These are phyloP conservation scores for Populus tremula DNA, from an alignment of 345 rosid species.

Conservation along the genomic window DNA sequence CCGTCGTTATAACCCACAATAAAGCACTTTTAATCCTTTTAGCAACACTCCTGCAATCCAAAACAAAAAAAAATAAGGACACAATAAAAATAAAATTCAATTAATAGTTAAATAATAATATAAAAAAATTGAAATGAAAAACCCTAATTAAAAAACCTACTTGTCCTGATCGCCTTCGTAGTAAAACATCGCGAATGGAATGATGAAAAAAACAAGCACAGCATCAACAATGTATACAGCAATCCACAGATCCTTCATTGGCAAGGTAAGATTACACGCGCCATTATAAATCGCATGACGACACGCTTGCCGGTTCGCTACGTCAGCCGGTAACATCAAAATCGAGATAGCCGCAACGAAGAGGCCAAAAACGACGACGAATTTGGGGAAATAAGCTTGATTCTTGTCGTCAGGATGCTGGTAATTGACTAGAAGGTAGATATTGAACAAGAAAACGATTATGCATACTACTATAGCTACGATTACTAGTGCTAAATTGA, in stretches of 20 bases:
- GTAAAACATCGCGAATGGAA: conserved; percentile 97
- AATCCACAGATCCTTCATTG: conserved; percentile 98
- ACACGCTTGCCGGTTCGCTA: conserved; percentile 98
- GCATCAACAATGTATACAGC: conserved; percentile 81
- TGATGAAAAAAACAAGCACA: conserved; percentile 83
- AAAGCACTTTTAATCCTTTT: conserved; percentile 82
- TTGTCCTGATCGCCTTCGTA: conserved; percentile 99
- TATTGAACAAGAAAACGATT: conserved; percentile 79
- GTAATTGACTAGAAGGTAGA: conserved; percentile 92
- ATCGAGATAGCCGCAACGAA: conserved; percentile 85
- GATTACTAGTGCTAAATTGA: conserved; percentile 96
- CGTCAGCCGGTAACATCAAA: conserved; percentile 97
- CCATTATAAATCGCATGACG: conserved; percentile 87
- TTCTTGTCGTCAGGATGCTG: conserved; percentile 99
- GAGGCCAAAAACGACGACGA: conserved; percentile 92
- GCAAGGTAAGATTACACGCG: conserved; percentile 86
- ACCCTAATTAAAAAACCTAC: conserved; percentile 42
- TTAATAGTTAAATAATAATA: neutral
- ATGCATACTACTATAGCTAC: conserved; percentile 89
- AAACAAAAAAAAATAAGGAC: neutral
- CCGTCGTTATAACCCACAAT: conserved; percentile 77
- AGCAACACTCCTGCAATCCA: conserved; percentile 61
- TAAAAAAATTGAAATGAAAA: neutral
- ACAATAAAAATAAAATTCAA: conserved; percentile 1
- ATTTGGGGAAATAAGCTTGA: conserved; percentile 96